Conservation (phyloP, 2,329 filamentous ascomycete genomes). For the Penicillium sp. region DNA sequence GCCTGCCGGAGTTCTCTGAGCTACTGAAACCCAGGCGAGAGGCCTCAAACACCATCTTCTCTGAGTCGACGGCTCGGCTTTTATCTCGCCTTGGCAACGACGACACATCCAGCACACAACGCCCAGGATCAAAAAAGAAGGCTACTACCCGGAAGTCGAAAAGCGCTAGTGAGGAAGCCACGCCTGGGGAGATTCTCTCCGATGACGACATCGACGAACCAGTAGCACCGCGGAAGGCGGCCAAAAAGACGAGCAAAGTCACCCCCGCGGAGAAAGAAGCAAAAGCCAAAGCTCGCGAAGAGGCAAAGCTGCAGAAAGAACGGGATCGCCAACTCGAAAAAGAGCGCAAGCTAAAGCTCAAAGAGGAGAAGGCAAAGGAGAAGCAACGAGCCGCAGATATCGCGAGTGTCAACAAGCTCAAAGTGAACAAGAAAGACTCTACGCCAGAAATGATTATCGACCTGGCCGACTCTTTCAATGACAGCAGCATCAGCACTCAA, state of each 20-base stretch:
- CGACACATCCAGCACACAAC: neutral
- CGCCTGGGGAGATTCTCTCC: constrained; percentile 16
- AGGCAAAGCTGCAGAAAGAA: constrained; percentile 47
- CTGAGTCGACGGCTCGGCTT: constrained; percentile 41
- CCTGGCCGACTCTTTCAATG: constrained; percentile 56
- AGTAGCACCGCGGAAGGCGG: constrained; percentile 34
- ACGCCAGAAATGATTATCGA: constrained; percentile 74
- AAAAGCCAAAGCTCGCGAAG: constrained; percentile 54
- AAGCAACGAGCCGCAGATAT: constrained; percentile 64
- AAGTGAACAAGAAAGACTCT: constrained; percentile 68
- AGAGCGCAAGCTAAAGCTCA: constrained; percentile 42
- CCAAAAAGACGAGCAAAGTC: constrained; percentile 42
- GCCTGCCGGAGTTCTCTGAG: constrained; percentile 27
- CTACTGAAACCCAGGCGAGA: constrained; percentile 22
- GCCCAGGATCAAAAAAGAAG: constrained; percentile 1
- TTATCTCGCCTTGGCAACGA: constrained; percentile 32
- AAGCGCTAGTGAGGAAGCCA: neutral
- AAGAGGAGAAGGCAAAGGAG: constrained; percentile 58
- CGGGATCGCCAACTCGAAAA: constrained; percentile 58
- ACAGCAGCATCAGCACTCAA: constrained; percentile 44
- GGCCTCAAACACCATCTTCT: constrained; percentile 29
- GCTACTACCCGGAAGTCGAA: constrained; percentile 10
- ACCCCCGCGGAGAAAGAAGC: constrained; percentile 38
- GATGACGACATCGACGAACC: constrained; percentile 47
- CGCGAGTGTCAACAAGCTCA: constrained; percentile 68